Evolutionary conservation across 768 basidiomycete genomes (phyloP).

Genomic region (Lentinula sp.): DNA sequence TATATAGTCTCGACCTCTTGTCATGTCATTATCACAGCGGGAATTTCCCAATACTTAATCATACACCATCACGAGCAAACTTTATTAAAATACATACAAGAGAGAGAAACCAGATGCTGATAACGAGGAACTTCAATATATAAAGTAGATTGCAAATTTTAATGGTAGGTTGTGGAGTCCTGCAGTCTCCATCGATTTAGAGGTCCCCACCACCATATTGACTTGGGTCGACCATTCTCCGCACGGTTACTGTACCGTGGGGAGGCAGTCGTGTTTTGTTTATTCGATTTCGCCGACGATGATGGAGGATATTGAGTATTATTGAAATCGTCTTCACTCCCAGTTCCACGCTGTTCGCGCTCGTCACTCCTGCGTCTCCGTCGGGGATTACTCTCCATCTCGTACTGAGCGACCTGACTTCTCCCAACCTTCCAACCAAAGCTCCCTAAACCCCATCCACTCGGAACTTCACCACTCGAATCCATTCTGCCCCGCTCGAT

Average conservation of each 20-base stretch:
- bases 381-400: conserved; percentile 7
- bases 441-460: conserved; percentile 72
- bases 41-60: background rate
- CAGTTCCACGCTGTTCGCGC: background rate
- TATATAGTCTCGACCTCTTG: too few relatives aligned
- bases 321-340: conserved; percentile 5
- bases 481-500: conserved; percentile 33
- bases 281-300: background rate
- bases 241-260: background rate
- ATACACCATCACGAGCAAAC: background rate
- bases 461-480: conserved; percentile 14
- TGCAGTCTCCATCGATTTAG: conserved; percentile 67
- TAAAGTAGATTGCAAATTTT: conserved; percentile 4
- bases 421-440: conserved; percentile 39
- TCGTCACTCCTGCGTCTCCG: conserved; percentile 4
- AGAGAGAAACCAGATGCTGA: background rate
- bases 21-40: too few relatives aligned
- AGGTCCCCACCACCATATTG: conserved; percentile 82
- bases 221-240: conserved; percentile 14
- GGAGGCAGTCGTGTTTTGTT: background rate
- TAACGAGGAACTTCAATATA: background rate
- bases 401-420: conserved; percentile 12
- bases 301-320: background rate
- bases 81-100: background rate
- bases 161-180: conserved; percentile 66